Evolutionary conservation across 108 stramenopile genomes (phyloP), one percentile per base, ranked within the genome.

Genomic region (Cyclotella atomus): DNA sequence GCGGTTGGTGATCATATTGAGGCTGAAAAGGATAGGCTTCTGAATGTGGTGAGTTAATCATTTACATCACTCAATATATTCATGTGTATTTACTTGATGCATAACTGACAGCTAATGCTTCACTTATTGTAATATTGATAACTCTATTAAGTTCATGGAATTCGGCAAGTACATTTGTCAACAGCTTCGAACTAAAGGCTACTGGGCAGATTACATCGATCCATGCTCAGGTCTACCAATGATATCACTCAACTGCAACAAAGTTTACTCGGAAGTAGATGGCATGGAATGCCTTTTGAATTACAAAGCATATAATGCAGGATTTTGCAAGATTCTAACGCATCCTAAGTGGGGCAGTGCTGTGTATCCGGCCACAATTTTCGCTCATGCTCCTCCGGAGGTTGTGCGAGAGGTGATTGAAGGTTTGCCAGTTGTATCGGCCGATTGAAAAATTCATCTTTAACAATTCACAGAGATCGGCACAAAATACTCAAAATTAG

Each of bases 211-310:
- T 74, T 99, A 85, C 73, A 99, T 99, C 72, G 98, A 99, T 88
- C 98, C 98, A 3, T 99, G 98, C 68, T 95, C 94, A 10, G 98
- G 98, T 12, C 78, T 99, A 44, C 97, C 98, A 30, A 96, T 97
- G 95, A 81, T 92, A 29, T 85, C 88, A 21, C 74, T 73, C 56
- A 76, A 81, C 45, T 84, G 70, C 57, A 92, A 84, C 60, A 88
- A 82, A 69, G 93, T 98, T 0, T 99, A 95, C 75, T 88, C 86
- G 30, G 98, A 99, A 80, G 97, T 97, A 21, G 96, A 96, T 73
- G 94, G 95, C 21, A 94, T 95, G 91, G 93, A 96, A 82, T 86
- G 86, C 32, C 75, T 97, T 53, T 75, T 99, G 59, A 89, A 91
- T 68, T 92, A 89, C 81, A 87, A 84, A 75, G 85, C 95, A 2